Evolutionary conservation across 768 basidiomycete genomes (phyloP), one percentile per base, ranked within the genome.

Genomic region (Arthromyces matolae): DNA sequence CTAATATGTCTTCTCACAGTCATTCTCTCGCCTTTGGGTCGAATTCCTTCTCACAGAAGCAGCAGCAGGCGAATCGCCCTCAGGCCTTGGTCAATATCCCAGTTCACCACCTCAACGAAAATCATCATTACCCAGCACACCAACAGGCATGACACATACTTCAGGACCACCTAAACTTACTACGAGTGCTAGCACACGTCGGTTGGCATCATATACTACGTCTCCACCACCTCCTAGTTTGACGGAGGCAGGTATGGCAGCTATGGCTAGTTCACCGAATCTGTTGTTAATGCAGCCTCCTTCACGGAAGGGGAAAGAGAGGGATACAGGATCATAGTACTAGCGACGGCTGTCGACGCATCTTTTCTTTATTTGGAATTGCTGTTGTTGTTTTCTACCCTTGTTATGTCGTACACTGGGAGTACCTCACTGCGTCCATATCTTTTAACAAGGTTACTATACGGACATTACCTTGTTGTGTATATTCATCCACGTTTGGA

Each of bases 41-140:
- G 96, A 99, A 65, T 99, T 95, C 63, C 78, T 99, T 3, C 83
- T 99, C 53, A 95, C 93, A 19, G 95, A 99, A 71, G 86, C 93
- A 0, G 74, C 78, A 1, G 56, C 73, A 5, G 76, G 76, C 13
- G 68, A 71, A 40, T 58, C 66, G 2, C 56, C 62, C 8, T 50
- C 61, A 22, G 44, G 55, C 45, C 7, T 51, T 20, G 42, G 42
- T 32, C 4, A 62, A n/a, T 28, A 36, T 31, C 18, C 42, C 6
- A 18, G 10, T 32, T 54, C 45, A 7, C 46, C 47, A 23, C 24
- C 46, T 1, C 24, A 33, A 12, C 50, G 53, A n/a, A 54, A 54
- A 13, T 39, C 36, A 10, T 55, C 53, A 1, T 44, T 51, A 8
- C 53, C 50, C 1, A 33, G 31, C 8, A 51, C 53, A 24, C 50